Evolutionary conservation across 208 protist genomes (phyloP).

Genomic region (Hexamita inflata): DNA sequence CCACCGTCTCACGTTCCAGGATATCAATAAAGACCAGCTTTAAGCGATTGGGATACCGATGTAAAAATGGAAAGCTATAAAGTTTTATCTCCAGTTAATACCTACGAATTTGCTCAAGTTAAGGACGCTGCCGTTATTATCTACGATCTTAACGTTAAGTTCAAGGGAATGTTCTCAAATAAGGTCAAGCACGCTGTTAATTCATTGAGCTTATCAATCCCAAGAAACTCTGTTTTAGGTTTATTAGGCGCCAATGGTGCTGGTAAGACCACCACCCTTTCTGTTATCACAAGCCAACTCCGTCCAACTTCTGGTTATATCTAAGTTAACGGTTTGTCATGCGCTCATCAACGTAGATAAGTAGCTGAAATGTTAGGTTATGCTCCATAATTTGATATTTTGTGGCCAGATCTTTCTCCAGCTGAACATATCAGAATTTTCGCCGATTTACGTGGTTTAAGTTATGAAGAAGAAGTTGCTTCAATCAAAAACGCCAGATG

Average conservation of each 20-base stretch:
- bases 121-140: conserved; percentile 11
- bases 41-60: background rate
- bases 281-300: conserved; percentile 11
- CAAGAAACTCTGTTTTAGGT: background rate
- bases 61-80: background rate
- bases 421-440: conserved; percentile 27
- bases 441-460: background rate
- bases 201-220: background rate
- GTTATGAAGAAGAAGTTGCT: conserved; percentile 15
- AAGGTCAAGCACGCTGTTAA: conserved; percentile 6
- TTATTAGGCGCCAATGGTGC: conserved; percentile 25
- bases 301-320: conserved; percentile 6
- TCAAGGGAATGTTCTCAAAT: background rate
- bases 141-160: conserved; percentile 24
- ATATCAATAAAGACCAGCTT: background rate
- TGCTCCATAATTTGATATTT: conserved; percentile 26
- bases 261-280: conserved; percentile 27
- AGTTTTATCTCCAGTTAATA: conserved; percentile 4
- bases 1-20: background rate
- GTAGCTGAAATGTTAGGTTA: conserved; percentile 13
- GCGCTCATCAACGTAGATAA: background rate
- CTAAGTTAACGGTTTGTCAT: conserved; percentile 1
- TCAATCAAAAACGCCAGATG: background rate
- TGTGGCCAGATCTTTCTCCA: conserved; percentile 29
- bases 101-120: background rate